Evolutionary conservation across 345 rosid species (phyloP).

Genomic region (Salix arbutifolia): DNA sequence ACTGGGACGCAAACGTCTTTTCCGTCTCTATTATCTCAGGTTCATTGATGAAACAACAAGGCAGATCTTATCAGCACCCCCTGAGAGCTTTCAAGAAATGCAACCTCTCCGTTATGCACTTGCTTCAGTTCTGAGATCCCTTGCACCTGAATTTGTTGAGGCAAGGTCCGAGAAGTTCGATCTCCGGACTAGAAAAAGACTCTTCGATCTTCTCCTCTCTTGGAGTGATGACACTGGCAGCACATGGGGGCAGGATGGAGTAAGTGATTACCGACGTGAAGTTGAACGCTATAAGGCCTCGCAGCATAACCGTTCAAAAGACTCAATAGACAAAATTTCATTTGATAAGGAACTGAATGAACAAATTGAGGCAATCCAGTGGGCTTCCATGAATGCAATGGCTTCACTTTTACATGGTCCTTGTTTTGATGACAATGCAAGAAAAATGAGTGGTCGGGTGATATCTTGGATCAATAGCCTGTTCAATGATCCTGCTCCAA

Average conservation of each 20-base stretch:
- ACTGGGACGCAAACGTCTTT: slow-evolving; percentile 75
- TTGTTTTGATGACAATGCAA: slow-evolving; percentile 97
- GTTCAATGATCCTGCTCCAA: slow-evolving; percentile 91
- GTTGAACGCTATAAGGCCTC: slow-evolving; percentile 94
- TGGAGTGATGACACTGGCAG: slow-evolving; percentile 89
- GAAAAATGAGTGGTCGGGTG: slow-evolving; percentile 97
- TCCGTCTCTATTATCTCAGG: slow-evolving; percentile 85
- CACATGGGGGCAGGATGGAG: slow-evolving; percentile 82
- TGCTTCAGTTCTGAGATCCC: slow-evolving; percentile 80
- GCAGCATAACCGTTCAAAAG: slow-evolving; percentile 87
- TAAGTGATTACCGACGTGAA: slow-evolving; percentile 89
- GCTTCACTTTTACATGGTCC: slow-evolving; percentile 95
- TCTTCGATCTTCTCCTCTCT: slow-evolving; percentile 83
- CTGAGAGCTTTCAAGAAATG: slow-evolving; percentile 82
- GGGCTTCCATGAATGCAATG: slow-evolving; percentile 98
- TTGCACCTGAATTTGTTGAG: slow-evolving; percentile 94
- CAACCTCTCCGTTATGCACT: slow-evolving; percentile 91
- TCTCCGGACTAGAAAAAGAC: slow-evolving; percentile 75
- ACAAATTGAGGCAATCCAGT: slow-evolving; percentile 90
- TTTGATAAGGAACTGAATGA: slow-evolving; percentile 90
- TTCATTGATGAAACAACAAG: slow-evolving; percentile 83
- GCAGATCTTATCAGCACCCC: slow-evolving; percentile 51
- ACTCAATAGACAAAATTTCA: slow-evolving; percentile 84
- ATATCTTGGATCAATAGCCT: slow-evolving; percentile 96
- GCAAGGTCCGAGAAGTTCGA: slow-evolving; percentile 91